These are phyloP conservation scores for Beauveria bassiana DNA, from an alignment of 2,329 filamentous ascomycete genomes.

Conservation along the genomic window DNA sequence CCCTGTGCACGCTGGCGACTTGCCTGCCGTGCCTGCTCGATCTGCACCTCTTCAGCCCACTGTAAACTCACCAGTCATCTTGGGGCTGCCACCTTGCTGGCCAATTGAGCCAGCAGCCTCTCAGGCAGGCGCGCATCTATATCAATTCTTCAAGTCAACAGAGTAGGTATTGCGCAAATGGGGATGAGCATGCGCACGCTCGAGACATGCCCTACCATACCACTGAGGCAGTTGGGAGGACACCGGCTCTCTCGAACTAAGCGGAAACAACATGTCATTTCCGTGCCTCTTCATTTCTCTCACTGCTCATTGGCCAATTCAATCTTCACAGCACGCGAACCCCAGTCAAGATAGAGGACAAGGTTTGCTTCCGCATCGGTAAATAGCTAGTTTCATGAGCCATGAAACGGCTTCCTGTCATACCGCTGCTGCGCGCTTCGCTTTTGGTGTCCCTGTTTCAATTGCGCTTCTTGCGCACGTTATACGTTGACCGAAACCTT, in stretches of 20 bases:
- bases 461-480: too few species aligned
- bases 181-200: too few species aligned
- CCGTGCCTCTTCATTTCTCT: background rate
- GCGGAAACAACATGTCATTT: background rate
- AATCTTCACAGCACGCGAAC: background rate
- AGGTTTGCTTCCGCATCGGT: too few species aligned
- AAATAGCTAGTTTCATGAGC: too few species aligned
- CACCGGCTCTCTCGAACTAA: too few species aligned
- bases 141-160: too few species aligned
- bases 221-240: too few species aligned
- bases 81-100: background rate
- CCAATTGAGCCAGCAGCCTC: background rate
- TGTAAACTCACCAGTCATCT: background rate
- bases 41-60: too few species aligned
- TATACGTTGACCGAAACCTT: background rate
- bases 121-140: too few species aligned
- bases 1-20: background rate
- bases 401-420: background rate
- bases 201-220: too few species aligned
- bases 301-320: background rate
- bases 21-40: background rate
- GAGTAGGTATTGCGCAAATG: too few species aligned
- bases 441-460: background rate
- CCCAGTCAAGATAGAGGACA: background rate
- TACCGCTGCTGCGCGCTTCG: background rate